Evolutionary conservation across 495 filamentous ascomycete genomes (phyloP).

Genomic region (Penicillium maclennaniae): DNA sequence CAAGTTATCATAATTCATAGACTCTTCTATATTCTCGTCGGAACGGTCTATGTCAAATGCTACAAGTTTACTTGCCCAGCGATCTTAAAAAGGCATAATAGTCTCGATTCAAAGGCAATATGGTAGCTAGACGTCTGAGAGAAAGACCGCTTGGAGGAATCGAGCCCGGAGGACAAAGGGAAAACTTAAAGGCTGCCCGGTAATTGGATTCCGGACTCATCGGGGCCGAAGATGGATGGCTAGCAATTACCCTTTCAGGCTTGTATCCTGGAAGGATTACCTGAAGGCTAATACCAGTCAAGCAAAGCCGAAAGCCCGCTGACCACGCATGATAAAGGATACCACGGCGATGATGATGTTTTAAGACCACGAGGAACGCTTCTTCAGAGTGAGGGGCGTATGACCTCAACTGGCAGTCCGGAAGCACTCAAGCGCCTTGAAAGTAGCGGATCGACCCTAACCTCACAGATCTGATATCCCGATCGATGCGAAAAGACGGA

Average conservation of each 20-base stretch:
- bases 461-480: constrained; percentile 15
- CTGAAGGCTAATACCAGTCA: constrained; percentile 5
- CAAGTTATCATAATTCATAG: too few relatives aligned
- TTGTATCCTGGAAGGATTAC: constrained; percentile 2
- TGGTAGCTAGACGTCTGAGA: neutral
- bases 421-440: constrained; percentile 2
- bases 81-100: constrained; percentile 7
- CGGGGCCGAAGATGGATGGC: constrained; percentile 10
- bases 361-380: neutral
- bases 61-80: constrained; percentile 5
- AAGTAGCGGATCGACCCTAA: constrained; percentile 9
- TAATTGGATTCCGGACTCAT: constrained; percentile 8
- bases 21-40: too few relatives aligned
- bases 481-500: constrained; percentile 20
- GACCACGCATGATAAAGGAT: constrained; percentile 5
- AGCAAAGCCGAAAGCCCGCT: constrained; percentile 3
- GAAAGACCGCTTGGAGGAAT: constrained; percentile 18
- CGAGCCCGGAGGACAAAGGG: constrained; percentile 12
- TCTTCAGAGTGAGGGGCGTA: neutral
- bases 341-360: constrained; percentile 7
- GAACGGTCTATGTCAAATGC: too few relatives aligned
- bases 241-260: constrained; percentile 7
- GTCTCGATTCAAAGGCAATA: constrained; percentile 18
- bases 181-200: constrained; percentile 17
- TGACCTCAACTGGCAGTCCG: constrained; percentile 7